phyloP scores from a whole-genome alignment of 2,329 filamentous ascomycete genomes.

The Colletotrichum sublineola region DNA sequence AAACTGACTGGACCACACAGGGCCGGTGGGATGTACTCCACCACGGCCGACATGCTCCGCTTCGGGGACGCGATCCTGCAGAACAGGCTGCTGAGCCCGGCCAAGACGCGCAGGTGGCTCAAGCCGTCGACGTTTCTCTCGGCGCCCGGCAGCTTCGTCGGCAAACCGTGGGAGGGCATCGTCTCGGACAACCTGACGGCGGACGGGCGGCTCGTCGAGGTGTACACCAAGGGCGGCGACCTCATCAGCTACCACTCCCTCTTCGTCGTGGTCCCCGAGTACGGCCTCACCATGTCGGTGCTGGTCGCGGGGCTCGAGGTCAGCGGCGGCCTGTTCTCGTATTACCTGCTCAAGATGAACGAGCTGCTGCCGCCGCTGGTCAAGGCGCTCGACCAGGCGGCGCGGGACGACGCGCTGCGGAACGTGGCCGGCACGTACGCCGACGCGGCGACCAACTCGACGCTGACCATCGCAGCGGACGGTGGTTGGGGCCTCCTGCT shows the following conservation, averaged over 20 bases:
- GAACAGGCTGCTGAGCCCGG: constrained; percentile 55
- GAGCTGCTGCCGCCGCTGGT: constrained; percentile 52
- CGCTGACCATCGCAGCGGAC: constrained; percentile 54
- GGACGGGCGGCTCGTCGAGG: constrained; percentile 57
- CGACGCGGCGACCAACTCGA: constrained; percentile 56
- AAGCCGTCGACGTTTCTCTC: constrained; percentile 57
- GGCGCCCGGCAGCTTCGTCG: constrained; percentile 54
- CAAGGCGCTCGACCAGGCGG: constrained; percentile 58
- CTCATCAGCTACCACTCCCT: constrained; percentile 56
- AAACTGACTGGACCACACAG: constrained; percentile 43
- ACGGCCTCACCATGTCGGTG: constrained; percentile 58
- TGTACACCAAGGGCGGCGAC: constrained; percentile 63
- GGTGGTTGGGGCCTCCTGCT: constrained; percentile 56
- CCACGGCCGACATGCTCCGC: constrained; percentile 56
- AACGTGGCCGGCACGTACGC: constrained; percentile 55
- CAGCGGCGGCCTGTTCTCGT: constrained; percentile 32
- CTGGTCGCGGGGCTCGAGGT: constrained; percentile 51
- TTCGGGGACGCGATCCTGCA: constrained; percentile 58
- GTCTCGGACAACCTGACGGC: constrained; percentile 53
- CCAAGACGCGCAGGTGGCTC: constrained; percentile 59
- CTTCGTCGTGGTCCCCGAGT: constrained; percentile 60
- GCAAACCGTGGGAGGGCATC: constrained; percentile 63
- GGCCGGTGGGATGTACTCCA: constrained; percentile 58
- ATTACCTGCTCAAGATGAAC: constrained; percentile 23
- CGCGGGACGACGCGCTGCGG: constrained; percentile 51